phyloP scores from a whole-genome alignment of 2,329 filamentous ascomycete genomes.

The Elsinoe arachidis region DNA sequence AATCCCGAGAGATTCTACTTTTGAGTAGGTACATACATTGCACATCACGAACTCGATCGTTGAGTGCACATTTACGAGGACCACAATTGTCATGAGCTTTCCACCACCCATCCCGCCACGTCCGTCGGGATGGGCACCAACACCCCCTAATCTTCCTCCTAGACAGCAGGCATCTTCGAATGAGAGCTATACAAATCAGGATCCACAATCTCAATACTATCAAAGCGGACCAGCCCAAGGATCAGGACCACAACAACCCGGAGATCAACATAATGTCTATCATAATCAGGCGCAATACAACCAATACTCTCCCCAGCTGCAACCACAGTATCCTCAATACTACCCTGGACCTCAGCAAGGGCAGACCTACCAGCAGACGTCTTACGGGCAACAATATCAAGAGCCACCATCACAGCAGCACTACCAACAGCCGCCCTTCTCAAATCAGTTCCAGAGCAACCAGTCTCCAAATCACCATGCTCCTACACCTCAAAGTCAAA shows the following conservation, averaged over 20 bases:
- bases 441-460: neutral
- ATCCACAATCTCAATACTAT: neutral
- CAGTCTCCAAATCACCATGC: neutral
- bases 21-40: too few species aligned
- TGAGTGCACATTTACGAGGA: neutral
- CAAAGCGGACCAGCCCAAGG: neutral
- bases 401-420: neutral
- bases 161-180: neutral
- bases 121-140: slow-evolving; percentile 1
- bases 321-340: neutral
- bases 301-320: neutral
- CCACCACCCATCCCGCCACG: slow-evolving; percentile 6
- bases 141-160: neutral
- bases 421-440: neutral
- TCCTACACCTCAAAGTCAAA: neutral
- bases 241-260: neutral
- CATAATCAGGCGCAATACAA: neutral
- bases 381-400: neutral
- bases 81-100: neutral
- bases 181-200: neutral
- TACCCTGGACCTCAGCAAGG: neutral
- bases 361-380: neutral
- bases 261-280: neutral
- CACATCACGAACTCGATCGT: too few species aligned
- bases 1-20: too few species aligned